Conservation (phyloP, 2,329 filamentous ascomycete genomes). For the Colletotrichum limetticola region DNA sequence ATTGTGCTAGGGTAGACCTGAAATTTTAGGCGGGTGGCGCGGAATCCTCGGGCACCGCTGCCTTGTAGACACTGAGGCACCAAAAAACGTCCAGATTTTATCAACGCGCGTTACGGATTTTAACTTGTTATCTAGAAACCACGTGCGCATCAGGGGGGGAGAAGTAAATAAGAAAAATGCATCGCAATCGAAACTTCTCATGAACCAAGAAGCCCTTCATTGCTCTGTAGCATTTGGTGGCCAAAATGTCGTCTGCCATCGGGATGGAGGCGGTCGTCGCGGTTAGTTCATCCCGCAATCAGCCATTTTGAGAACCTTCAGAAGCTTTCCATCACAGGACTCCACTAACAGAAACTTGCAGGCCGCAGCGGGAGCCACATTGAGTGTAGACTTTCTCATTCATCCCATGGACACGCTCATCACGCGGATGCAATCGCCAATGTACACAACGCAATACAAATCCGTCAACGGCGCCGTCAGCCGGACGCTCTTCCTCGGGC, state of each 20-base stretch:
- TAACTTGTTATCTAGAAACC: neutral
- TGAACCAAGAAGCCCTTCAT: too few species aligned
- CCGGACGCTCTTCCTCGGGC: conserved; percentile 30
- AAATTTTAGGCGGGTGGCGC: neutral
- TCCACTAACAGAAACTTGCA: neutral
- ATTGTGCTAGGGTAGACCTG: neutral
- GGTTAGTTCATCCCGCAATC: neutral
- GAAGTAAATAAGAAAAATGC: neutral
- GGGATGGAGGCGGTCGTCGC: neutral
- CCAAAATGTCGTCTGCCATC: neutral
- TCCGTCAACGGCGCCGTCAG: conserved; percentile 24
- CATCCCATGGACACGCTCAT: conserved; percentile 38
- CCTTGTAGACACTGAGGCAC: neutral
- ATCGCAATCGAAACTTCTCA: neutral
- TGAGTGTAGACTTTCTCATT: conserved; percentile 30
- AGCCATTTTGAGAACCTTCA: too few species aligned
- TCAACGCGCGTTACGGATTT: neutral
- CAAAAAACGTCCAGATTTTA: neutral
- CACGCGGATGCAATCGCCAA: conserved; percentile 35
- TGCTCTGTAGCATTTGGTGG: neutral
- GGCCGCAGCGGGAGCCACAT: conserved; percentile 22
- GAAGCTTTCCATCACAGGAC: neutral
- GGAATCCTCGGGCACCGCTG: neutral
- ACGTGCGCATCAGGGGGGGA: too few species aligned
- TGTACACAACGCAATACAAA: conserved; percentile 34